These are phyloP conservation scores for Sistotremastrum suecicum DNA, from an alignment of 768 basidiomycete species.

Conservation along the genomic window DNA sequence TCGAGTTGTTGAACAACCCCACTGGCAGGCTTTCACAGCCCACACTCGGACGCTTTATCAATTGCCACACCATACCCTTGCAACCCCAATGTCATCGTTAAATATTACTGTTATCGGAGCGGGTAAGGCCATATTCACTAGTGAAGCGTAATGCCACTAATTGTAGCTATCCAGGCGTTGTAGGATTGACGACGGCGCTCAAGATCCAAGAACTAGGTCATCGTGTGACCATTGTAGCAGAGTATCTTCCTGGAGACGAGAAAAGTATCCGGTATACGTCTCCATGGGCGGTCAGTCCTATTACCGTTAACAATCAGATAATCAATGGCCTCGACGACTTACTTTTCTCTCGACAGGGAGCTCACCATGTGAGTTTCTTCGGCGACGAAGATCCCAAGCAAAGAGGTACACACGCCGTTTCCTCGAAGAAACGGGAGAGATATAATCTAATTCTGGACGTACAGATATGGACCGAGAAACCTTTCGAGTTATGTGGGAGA, in stretches of 20 bases:
- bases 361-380: conserved; percentile 58
- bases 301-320: background rate
- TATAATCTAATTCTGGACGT: background rate
- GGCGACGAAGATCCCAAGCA: conserved; percentile 37
- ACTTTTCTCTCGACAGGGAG: conserved; percentile 36
- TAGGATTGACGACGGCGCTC: conserved; percentile 66
- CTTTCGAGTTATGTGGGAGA: conserved; percentile 60
- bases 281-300: conserved; percentile 57
- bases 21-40: too few species aligned
- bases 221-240: conserved; percentile 55
- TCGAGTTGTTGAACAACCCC: too few species aligned
- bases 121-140: too few species aligned
- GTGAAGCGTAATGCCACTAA: too few species aligned
- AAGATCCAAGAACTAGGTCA: conserved; percentile 54
- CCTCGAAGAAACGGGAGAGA: background rate
- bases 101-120: too few species aligned
- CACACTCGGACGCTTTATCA: too few species aligned
- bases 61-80: too few species aligned
- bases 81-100: too few species aligned
- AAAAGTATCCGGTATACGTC: conserved; percentile 67
- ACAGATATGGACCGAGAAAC: conserved; percentile 59
- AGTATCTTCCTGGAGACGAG: conserved; percentile 56
- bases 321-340: background rate
- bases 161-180: conserved; percentile 35
- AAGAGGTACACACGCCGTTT: conserved; percentile 24